phyloP scores from a whole-genome alignment of 352 stramenopile genomes.

The Plasmopara halstedii region DNA sequence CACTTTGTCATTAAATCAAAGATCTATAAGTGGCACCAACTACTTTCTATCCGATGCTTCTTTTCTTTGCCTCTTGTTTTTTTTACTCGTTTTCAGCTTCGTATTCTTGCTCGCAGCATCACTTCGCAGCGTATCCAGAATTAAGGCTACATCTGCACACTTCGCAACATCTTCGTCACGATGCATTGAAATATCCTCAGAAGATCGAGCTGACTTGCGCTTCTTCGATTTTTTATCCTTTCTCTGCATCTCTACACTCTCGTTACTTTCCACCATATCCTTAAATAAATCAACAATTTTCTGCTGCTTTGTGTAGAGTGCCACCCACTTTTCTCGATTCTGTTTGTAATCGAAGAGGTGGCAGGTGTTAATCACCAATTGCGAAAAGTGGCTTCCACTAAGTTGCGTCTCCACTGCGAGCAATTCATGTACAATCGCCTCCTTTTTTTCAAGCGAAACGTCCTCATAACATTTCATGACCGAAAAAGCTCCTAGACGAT shows the following conservation, averaged over 20 bases:
- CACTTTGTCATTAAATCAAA: too few relatives aligned
- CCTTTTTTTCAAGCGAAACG: conserved; percentile 50
- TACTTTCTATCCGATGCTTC: conserved; percentile 10
- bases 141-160: conserved; percentile 50
- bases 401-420: conserved; percentile 63
- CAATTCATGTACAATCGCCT: conserved; percentile 61
- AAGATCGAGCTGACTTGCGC: conserved; percentile 21
- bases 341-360: conserved; percentile 75
- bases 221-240: conserved; percentile 39
- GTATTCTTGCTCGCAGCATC: conserved; percentile 23
- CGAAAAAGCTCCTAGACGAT: conserved; percentile 69
- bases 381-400: conserved; percentile 69
- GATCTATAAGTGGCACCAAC: neutral
- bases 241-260: conserved; percentile 17
- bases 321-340: conserved; percentile 70
- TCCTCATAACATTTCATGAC: conserved; percentile 81
- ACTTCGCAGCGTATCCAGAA: conserved; percentile 57
- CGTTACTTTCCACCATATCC: conserved; percentile 45
- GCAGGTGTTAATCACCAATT: conserved; percentile 75
- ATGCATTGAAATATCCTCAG: conserved; percentile 23
- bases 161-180: conserved; percentile 25
- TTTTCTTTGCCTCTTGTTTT: conserved; percentile 33
- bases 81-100: conserved; percentile 41
- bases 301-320: conserved; percentile 67
- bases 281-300: conserved; percentile 78